Percentiles rank a stretch among this genome's conserved stretches.
These are phyloP conservation scores for Begonia peltatifolia DNA, from an alignment of 306 rosid genomes.

Conservation along the genomic window DNA sequence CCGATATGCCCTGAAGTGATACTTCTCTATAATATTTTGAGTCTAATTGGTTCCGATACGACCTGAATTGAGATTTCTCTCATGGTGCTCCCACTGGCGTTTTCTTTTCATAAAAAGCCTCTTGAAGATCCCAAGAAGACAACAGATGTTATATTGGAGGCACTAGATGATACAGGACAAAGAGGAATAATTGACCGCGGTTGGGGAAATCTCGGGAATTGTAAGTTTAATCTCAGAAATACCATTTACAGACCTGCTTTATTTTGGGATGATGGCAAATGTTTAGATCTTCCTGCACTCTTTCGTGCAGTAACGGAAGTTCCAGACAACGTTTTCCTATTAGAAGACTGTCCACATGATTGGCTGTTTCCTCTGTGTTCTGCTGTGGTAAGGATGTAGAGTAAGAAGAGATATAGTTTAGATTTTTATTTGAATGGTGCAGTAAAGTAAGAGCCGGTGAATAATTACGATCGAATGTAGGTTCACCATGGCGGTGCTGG, in stretches of 20 bases:
- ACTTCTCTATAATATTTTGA: too few species aligned
- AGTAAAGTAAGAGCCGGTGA: not conserved
- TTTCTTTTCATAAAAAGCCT: conserved; percentile 42
- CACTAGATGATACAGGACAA: conserved; percentile 61
- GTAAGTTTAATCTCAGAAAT: conserved; percentile 26
- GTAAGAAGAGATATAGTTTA: too few species aligned
- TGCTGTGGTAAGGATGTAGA: conserved; percentile 58
- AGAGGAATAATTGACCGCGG: conserved; percentile 89
- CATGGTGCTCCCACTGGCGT: too few species aligned
- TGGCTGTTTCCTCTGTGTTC: conserved; percentile 96
- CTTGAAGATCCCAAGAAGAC: conserved; percentile 70
- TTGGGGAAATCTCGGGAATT: conserved; percentile 83
- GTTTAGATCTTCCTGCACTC: conserved; percentile 9
- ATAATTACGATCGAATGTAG: conserved; percentile 26
- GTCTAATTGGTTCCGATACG: too few species aligned
- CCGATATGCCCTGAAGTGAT: too few species aligned
- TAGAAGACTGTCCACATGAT: conserved; percentile 94
- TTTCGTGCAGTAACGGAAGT: conserved; percentile 50
- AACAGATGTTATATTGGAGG: conserved; percentile 62
- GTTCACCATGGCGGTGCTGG: conserved; percentile 99
- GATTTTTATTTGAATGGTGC: not conserved
- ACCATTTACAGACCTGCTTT: not conserved
- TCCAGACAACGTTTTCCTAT: conserved; percentile 52
- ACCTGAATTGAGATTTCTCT: too few species aligned
- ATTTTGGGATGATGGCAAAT: conserved; percentile 5